Conservation (phyloP, 2,329 filamentous ascomycete genomes). For the Neopestalotiopsis clavispora region DNA sequence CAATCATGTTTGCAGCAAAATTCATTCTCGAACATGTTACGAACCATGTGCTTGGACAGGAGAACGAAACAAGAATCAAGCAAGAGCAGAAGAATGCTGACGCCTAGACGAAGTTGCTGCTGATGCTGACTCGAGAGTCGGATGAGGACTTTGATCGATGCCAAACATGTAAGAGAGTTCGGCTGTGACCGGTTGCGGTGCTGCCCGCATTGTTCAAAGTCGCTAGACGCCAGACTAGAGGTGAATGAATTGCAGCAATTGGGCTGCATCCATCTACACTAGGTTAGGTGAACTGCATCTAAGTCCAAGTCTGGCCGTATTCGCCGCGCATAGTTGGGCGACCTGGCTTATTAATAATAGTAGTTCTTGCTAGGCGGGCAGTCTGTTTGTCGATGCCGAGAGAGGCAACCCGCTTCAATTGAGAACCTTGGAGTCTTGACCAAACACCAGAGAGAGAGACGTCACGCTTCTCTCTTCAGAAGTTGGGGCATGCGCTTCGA, state of each 20-base stretch:
- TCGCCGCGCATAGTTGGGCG: too few species aligned
- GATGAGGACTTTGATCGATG: background rate
- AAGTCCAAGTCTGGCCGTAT: too few species aligned
- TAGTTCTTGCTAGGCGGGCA: too few species aligned
- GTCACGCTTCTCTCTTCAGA: too few species aligned
- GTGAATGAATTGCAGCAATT: background rate
- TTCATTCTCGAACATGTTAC: background rate
- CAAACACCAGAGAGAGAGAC: too few species aligned
- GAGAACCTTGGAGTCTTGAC: too few species aligned
- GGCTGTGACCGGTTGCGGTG: conserved; percentile 5
- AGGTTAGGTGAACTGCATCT: background rate
- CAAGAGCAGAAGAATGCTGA: too few species aligned
- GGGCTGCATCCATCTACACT: background rate
- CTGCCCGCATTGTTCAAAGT: background rate
- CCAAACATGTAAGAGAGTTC: background rate
- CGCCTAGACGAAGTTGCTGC: background rate
- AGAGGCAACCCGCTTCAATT: too few species aligned
- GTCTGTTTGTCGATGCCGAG: too few species aligned
- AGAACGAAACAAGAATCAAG: background rate
- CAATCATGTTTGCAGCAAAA: too few species aligned
- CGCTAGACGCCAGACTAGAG: background rate
- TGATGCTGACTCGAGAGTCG: background rate
- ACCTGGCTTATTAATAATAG: too few species aligned
- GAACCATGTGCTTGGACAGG: background rate
- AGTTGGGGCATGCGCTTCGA: too few species aligned